Evolutionary conservation across 257 asterid genomes (phyloP).

Genomic region (Plantago elongata): DNA sequence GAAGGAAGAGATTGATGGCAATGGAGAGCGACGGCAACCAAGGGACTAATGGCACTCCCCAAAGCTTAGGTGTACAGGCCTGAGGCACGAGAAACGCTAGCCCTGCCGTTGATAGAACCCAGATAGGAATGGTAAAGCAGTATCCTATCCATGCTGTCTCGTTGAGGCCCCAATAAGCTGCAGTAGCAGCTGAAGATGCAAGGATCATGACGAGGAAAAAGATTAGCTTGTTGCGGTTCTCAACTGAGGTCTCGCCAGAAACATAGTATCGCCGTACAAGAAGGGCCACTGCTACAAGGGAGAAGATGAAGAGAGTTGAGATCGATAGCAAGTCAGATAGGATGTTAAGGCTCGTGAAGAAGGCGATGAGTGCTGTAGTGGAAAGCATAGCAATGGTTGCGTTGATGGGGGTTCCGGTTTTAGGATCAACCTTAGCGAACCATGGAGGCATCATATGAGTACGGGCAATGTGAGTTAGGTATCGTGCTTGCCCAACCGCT

Average conservation of each 20-base stretch:
- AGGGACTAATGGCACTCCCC: conserved; percentile 73
- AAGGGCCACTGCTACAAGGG: conserved; percentile 59
- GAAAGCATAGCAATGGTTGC: conserved; percentile 49
- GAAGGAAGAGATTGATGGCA: conserved; percentile 51
- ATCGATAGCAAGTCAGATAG: conserved; percentile 45
- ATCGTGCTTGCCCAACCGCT: conserved; percentile 73
- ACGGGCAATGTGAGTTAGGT: conserved; percentile 59
- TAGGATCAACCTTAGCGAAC: conserved; percentile 50
- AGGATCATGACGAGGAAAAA: conserved; percentile 30
- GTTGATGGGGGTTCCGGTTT: conserved; percentile 56
- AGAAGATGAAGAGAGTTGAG: conserved; percentile 58
- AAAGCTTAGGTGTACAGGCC: conserved; percentile 44
- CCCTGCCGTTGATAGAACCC: conserved; percentile 42
- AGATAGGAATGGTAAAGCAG: conserved; percentile 45
- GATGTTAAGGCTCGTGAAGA: conserved; percentile 49
- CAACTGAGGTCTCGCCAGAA: conserved; percentile 34
- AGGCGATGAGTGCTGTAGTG: conserved; percentile 48
- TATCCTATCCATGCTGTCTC: conserved; percentile 41
- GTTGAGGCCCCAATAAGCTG: conserved; percentile 46
- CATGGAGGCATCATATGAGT: conserved; percentile 77
- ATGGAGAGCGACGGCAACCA: conserved; percentile 61
- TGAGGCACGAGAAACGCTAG: conserved; percentile 34
- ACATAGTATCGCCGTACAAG: conserved; percentile 46
- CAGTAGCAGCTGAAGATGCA: conserved; percentile 39
- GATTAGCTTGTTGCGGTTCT: conserved; percentile 43